A percentile compares a stretch with the other conserved stretches of the same genome.
Conservation (phyloP, 2,329 filamentous ascomycete species). For the Arthrobotrys megalospora region DNA sequence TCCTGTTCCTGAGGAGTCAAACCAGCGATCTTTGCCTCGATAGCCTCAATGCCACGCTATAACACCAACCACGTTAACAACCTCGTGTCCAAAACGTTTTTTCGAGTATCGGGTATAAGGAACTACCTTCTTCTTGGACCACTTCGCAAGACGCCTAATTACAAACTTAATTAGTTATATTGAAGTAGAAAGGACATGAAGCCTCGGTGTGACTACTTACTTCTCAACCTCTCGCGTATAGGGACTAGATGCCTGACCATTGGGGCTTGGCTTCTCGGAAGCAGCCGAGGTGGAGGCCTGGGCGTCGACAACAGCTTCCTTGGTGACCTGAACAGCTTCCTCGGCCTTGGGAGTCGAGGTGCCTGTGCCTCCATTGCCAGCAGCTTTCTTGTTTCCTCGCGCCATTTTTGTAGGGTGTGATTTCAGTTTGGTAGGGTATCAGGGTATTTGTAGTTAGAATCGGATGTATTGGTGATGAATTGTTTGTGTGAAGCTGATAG, state of each 20-base stretch:
- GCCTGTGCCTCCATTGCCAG: constrained; percentile 44
- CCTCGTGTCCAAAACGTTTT: constrained; percentile 9
- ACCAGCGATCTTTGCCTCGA: constrained; percentile 65
- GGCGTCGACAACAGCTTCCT: constrained; percentile 47
- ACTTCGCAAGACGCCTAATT: constrained; percentile 52
- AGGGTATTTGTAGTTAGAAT: neutral
- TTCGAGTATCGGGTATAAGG: neutral
- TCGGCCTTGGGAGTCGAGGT: constrained; percentile 56
- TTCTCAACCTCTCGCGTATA: constrained; percentile 59
- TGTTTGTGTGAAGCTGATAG: constrained; percentile 6
- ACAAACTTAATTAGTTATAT: neutral
- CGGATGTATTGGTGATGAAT: constrained; percentile 15
- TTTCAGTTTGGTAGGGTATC: constrained; percentile 11
- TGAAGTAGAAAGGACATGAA: neutral
- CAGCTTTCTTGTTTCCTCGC: constrained; percentile 50
- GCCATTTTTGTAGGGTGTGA: constrained; percentile 38
- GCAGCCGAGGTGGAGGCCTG: constrained; percentile 37
- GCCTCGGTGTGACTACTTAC: constrained; percentile 8
- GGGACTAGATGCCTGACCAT: constrained; percentile 34
- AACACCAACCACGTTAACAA: constrained; percentile 44
- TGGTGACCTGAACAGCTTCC: constrained; percentile 39
- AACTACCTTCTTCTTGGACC: constrained; percentile 60
- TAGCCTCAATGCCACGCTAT: constrained; percentile 63
- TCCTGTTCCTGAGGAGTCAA: constrained; percentile 63
- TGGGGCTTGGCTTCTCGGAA: constrained; percentile 40